phyloP scores from a whole-genome alignment of 192 early-diverging fungal genomes.

The Entomortierella chlamydospora region DNA sequence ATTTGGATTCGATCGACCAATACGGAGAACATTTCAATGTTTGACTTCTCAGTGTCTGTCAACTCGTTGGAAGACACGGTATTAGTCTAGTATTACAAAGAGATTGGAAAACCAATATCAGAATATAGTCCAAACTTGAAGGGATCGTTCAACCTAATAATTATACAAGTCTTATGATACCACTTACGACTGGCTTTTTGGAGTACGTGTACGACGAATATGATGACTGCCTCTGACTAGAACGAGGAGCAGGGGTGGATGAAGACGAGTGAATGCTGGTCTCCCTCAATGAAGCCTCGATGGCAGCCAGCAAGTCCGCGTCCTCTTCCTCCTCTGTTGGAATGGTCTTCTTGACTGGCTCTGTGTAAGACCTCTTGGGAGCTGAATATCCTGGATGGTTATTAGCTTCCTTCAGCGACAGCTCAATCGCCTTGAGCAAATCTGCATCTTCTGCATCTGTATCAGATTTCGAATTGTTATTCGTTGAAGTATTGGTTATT shows the following conservation, averaged over 20 bases:
- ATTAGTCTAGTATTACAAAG: constrained; percentile 8
- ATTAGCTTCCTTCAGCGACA: constrained; percentile 85
- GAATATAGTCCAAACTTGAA: too few relatives aligned
- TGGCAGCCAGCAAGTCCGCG: constrained; percentile 79
- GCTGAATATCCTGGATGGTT: constrained; percentile 62
- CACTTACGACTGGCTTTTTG: constrained; percentile 43
- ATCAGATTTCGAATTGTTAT: constrained; percentile 11
- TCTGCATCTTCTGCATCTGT: constrained; percentile 85
- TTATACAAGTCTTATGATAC: background rate
- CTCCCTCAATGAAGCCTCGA: constrained; percentile 81
- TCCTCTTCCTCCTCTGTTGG: constrained; percentile 71
- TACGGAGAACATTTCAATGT: constrained; percentile 90
- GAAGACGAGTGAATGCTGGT: constrained; percentile 58
- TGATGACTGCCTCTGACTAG: constrained; percentile 25
- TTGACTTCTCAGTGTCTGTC: constrained; percentile 85
- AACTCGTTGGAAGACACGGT: constrained; percentile 69
- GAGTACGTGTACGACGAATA: constrained; percentile 45
- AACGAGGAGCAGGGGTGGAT: constrained; percentile 22
- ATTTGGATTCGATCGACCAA: constrained; percentile 84
- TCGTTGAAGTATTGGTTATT: constrained; percentile 16
- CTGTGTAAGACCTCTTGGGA: constrained; percentile 21
- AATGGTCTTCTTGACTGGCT: constrained; percentile 21
- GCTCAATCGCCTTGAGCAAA: constrained; percentile 91
- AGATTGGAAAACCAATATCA: background rate
- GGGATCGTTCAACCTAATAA: too few relatives aligned